A percentile compares a stretch with the other conserved stretches of the same genome.
These are phyloP conservation scores for Curvularia sp. DNA, from an alignment of 2,329 filamentous ascomycete genomes.

Conservation along the genomic window DNA sequence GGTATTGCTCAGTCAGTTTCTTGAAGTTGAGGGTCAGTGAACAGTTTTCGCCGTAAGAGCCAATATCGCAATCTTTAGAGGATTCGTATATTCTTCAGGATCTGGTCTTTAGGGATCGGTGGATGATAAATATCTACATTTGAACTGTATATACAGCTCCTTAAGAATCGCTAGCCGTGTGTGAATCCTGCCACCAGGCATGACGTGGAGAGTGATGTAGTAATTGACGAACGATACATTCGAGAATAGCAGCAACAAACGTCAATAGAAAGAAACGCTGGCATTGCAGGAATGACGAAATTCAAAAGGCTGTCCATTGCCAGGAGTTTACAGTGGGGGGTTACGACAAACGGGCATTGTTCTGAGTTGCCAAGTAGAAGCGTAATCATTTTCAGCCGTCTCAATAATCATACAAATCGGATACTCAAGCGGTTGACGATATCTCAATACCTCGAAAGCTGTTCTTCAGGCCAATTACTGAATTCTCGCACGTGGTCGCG, in stretches of 20 bases:
- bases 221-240: slow-evolving; percentile 16
- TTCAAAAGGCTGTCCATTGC: neutral
- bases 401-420: neutral
- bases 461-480: slow-evolving; percentile 25
- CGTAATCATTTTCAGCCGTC: neutral
- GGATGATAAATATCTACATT: neutral
- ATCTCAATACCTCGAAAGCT: slow-evolving; percentile 5
- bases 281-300: neutral
- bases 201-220: slow-evolving; percentile 19
- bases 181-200: slow-evolving; percentile 11
- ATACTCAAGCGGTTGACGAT: neutral
- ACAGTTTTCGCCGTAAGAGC: neutral
- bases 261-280: slow-evolving; percentile 1
- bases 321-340: neutral
- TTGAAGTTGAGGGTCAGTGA: neutral
- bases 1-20: neutral
- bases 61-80: neutral
- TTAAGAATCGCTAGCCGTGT: slow-evolving; percentile 1
- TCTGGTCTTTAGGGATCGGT: neutral
- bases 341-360: neutral
- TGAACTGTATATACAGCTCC: neutral
- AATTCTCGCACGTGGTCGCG: slow-evolving; percentile 27
- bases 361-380: neutral
- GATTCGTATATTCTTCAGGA: neutral
- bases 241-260: slow-evolving; percentile 11